Percentiles rank a stretch among this genome's conserved stretches.
phyloP scores from a whole-genome alignment of 306 rosid species.

The Rubus parviflorus region DNA sequence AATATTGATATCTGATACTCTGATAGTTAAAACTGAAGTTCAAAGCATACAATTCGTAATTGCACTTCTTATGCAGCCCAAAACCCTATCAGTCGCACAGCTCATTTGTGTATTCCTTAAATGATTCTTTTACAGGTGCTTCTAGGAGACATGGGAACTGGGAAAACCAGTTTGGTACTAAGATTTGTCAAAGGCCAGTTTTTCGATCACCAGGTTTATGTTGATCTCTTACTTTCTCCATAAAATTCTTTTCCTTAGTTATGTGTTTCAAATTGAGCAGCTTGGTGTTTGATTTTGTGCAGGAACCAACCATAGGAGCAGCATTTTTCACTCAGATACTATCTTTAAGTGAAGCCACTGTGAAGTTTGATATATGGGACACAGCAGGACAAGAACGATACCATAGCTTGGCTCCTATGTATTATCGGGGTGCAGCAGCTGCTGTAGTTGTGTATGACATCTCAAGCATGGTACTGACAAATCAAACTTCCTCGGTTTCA shows the following conservation, averaged over 20 bases:
- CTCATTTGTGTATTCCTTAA: background rate
- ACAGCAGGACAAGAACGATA: constrained; percentile 95
- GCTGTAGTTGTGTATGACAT: constrained; percentile 82
- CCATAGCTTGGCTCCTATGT: constrained; percentile 94
- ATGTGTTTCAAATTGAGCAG: constrained; percentile 8
- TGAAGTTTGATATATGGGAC: constrained; percentile 95
- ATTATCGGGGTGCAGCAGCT: constrained; percentile 92
- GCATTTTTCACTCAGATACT: constrained; percentile 87
- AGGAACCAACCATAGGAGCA: constrained; percentile 96
- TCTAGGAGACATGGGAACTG: constrained; percentile 61
- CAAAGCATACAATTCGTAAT: background rate
- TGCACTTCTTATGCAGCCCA: background rate
- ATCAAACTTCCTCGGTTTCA: constrained; percentile 14
- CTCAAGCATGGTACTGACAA: constrained; percentile 50
- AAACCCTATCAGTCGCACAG: background rate
- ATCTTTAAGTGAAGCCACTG: constrained; percentile 75
- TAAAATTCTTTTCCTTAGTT: background rate
- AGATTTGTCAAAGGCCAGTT: constrained; percentile 87
- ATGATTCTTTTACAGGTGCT: constrained; percentile 36
- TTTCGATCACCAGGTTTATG: constrained; percentile 59
- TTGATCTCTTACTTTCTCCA: background rate
- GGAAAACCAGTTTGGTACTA: constrained; percentile 66
- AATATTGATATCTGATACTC: no score
- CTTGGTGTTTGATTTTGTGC: constrained; percentile 18
- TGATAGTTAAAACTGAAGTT: background rate